Percentiles rank a stretch among this genome's conserved stretches.
These are phyloP conservation scores for Cytospora piceicola DNA, from an alignment of 2,329 filamentous ascomycete species.

Conservation along the genomic window DNA sequence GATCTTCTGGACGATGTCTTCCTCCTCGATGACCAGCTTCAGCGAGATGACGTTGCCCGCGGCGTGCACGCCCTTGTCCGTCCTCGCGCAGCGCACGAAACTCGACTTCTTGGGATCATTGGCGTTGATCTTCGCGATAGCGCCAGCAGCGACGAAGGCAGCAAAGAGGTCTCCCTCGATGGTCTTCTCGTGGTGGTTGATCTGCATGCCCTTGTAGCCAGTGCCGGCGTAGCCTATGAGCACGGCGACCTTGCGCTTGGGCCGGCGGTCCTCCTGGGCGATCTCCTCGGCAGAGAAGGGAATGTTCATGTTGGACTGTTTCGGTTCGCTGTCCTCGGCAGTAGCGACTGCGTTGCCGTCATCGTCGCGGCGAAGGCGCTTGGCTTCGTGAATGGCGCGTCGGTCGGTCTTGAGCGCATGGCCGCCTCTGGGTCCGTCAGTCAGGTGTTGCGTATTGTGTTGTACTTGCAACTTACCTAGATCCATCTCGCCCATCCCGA, in stretches of 20 bases:
- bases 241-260: slow-evolving; percentile 96
- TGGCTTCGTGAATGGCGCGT: slow-evolving; percentile 12
- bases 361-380: slow-evolving; percentile 21
- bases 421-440: slow-evolving; percentile 22
- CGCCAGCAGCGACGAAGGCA: slow-evolving; percentile 86
- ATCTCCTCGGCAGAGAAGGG: slow-evolving; percentile 77
- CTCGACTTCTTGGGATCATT: slow-evolving; percentile 96
- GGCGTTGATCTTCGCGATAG: slow-evolving; percentile 95
- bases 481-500: slow-evolving; percentile 22
- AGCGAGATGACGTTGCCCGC: slow-evolving; percentile 93
- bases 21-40: slow-evolving; percentile 94
- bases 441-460: neutral
- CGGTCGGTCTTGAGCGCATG: slow-evolving; percentile 17
- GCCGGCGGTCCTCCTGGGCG: slow-evolving; percentile 79
- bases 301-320: slow-evolving; percentile 59
- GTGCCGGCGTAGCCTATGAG: slow-evolving; percentile 95
- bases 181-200: slow-evolving; percentile 80
- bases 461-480: slow-evolving; percentile 13
- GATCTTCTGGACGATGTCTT: slow-evolving; percentile 86
- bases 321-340: slow-evolving; percentile 36
- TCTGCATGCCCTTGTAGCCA: slow-evolving; percentile 97
- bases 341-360: slow-evolving; percentile 1
- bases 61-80: slow-evolving; percentile 96
- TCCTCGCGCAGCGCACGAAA: slow-evolving; percentile 89
- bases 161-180: slow-evolving; percentile 95